Percentiles rank a stretch among this genome's conserved stretches.
Evolutionary conservation across 192 early-diverging fungal genomes (phyloP).

Genomic region (Entophlyctis luteolus): DNA sequence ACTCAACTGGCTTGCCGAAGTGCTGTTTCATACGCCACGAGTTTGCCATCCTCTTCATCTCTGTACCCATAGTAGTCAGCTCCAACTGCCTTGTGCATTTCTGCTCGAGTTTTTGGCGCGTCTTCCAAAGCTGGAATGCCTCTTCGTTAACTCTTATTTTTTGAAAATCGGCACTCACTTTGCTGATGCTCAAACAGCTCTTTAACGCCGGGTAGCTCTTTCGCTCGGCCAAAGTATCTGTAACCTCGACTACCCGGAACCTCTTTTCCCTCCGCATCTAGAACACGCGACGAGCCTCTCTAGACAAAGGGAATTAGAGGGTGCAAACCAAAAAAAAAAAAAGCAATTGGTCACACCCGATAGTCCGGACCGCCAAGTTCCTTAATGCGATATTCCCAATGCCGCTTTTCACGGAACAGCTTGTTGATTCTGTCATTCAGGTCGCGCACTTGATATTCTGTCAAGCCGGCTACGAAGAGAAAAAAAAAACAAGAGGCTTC

Average conservation of each 20-base stretch:
- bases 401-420: conserved; percentile 80
- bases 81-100: conserved; percentile 75
- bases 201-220: conserved; percentile 86
- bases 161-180: conserved; percentile 39
- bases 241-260: conserved; percentile 88
- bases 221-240: conserved; percentile 95
- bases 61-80: conserved; percentile 94
- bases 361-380: conserved; percentile 94
- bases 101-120: conserved; percentile 56
- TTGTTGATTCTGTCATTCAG: conserved; percentile 97
- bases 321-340: neutral
- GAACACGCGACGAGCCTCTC: conserved; percentile 68
- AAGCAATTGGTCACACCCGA: conserved; percentile 44
- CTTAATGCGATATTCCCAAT: conserved; percentile 86
- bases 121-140: conserved; percentile 2
- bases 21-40: conserved; percentile 74
- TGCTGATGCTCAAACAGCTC: conserved; percentile 78
- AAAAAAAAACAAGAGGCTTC: neutral
- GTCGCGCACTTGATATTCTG: conserved; percentile 89
- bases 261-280: conserved; percentile 84
- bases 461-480: conserved; percentile 58
- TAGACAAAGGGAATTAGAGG: conserved; percentile 20
- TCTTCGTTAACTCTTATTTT: neutral
- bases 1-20: conserved; percentile 38
- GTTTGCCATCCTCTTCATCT: conserved; percentile 81